Percentiles rank a stretch among this genome's conserved stretches.
phyloP scores from a whole-genome alignment of 371 early-diverging fungal species.

The Haplosporangium sp. region DNA sequence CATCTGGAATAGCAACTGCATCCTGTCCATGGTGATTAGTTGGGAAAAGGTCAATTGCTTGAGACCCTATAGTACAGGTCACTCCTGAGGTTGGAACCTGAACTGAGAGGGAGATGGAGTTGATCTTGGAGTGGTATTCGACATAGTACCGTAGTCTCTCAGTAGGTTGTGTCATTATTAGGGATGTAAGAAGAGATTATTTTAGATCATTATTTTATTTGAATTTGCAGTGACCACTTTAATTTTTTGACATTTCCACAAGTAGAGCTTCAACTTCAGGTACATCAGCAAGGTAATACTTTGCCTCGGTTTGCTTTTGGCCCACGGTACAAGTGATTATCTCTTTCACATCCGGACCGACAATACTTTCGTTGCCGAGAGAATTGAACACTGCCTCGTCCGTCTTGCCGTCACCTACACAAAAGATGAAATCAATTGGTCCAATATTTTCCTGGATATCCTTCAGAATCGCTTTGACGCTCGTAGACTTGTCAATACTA shows the following conservation, averaged over 20 bases:
- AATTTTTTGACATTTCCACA: conserved; percentile 58
- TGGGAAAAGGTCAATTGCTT: conserved; percentile 36
- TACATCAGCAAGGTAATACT: conserved; percentile 82
- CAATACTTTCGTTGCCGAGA: conserved; percentile 67
- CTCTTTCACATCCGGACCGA: conserved; percentile 59
- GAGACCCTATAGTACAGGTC: conserved; percentile 34
- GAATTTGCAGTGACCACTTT: too few species aligned
- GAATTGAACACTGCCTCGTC: conserved; percentile 90
- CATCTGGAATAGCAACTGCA: neutral
- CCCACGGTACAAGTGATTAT: conserved; percentile 92
- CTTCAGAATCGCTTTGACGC: conserved; percentile 87
- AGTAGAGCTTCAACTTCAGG: conserved; percentile 72
- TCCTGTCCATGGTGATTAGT: neutral
- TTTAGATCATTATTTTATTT: too few species aligned
- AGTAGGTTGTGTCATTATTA: conserved; percentile 9
- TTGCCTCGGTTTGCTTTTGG: conserved; percentile 95
- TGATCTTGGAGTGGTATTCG: conserved; percentile 54
- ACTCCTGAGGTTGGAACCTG: conserved; percentile 37
- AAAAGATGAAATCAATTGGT: conserved; percentile 79
- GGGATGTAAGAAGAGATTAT: neutral
- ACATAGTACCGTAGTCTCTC: conserved; percentile 33
- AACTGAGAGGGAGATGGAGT: conserved; percentile 44
- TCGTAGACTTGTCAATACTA: conserved; percentile 90
- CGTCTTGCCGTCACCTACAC: conserved; percentile 94
- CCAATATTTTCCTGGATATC: conserved; percentile 68